Evolutionary conservation across 768 basidiomycete species (phyloP), one percentile per base, ranked within the genome.

Genomic region (Xerocomellus dryophilus): DNA sequence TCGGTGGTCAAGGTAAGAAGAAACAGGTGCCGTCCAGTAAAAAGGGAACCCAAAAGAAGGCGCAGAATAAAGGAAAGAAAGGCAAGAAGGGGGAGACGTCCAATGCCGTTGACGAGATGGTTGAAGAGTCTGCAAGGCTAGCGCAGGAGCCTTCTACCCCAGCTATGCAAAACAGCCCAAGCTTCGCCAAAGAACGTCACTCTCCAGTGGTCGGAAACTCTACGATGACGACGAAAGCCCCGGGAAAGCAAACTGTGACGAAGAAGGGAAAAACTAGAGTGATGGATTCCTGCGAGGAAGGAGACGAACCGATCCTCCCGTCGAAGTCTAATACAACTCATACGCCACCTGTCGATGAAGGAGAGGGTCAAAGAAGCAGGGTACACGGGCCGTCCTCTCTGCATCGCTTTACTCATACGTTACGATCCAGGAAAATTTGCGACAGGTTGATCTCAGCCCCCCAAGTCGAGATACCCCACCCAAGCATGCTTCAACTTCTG

Each of bases 231-330:
- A 61, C 61, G 38, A 70, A 69, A 47, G 58, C 45, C 5, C n/a
- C 49, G 9, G 44, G 43, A 12, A 67, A 58, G 25, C 58, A 40
- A 25, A 48, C 36, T 8, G 41, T 7, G 15, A 50, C 55, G 9
- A 49, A 53, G 42, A 76, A 73, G 54, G 66, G 57, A 40, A 72
- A 74, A 45, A 68, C 61, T 35, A 69, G 61, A 38, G 46, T 39
- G 5, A 46, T 66, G 14, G 44, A 67, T 32, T 60, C 66, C 18
- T 59, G 57, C 10, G 68, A 69, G 18, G 71, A 72, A 20, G 65
- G 66, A 15, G 61, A 62, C 11, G 64, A 61, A 32, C 45, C 5
- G 18, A 34, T 18, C 29, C 25, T 40, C n/a, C 27, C 44, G 15
- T 32, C 31, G 14, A 52, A 29, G 15, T 36, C 36, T 15, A 31